phyloP scores from a whole-genome alignment of 2,329 filamentous ascomycete genomes.

The Microascus cirrosus region DNA sequence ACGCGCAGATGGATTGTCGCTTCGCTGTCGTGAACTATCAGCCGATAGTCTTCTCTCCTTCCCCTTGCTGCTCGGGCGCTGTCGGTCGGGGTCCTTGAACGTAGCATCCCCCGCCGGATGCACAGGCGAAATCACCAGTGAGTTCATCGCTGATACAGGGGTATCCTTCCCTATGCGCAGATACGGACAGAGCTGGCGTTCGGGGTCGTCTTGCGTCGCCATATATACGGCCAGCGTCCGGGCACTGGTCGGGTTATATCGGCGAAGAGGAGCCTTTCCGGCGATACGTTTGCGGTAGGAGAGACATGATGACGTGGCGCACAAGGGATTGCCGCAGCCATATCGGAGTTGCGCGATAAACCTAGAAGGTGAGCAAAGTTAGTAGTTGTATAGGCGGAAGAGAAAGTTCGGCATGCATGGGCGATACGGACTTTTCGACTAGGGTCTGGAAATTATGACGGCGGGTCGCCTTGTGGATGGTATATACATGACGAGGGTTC shows the following conservation, averaged over 20 bases:
- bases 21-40: neutral
- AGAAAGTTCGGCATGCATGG: neutral
- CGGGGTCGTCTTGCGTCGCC: constrained; percentile 68
- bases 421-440: constrained; percentile 47
- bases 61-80: neutral
- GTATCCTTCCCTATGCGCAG: constrained; percentile 27
- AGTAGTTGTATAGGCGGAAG: neutral
- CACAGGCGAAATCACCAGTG: constrained; percentile 1
- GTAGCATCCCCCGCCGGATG: neutral
- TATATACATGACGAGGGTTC: constrained; percentile 49
- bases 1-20: neutral
- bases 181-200: constrained; percentile 53
- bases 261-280: constrained; percentile 57
- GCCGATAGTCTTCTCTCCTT: neutral
- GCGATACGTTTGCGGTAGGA: constrained; percentile 61
- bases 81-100: neutral
- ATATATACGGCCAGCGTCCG: constrained; percentile 71
- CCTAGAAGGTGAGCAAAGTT: constrained; percentile 28
- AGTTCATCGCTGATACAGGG: neutral
- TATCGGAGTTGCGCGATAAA: constrained; percentile 74
- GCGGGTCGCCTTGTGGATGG: constrained; percentile 47
- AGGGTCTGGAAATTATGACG: constrained; percentile 55
- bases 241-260: constrained; percentile 73
- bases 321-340: constrained; percentile 61
- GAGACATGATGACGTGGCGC: constrained; percentile 69